Evolutionary conservation across 345 rosid species (phyloP), one percentile per base, ranked within the genome.

Genomic region (Salix brachista): DNA sequence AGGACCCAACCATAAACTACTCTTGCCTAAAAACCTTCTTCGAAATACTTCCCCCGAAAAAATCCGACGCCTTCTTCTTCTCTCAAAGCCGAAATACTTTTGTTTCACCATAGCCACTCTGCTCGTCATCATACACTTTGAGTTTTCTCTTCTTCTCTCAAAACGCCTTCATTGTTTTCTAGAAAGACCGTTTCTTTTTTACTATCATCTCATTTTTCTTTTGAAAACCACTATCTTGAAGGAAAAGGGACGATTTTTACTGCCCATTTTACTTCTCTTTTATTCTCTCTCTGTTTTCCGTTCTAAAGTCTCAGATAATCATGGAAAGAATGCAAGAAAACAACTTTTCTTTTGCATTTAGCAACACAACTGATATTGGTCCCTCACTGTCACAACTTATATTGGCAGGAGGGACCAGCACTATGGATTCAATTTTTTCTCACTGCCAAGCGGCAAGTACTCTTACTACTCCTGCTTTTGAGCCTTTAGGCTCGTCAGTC

Each of bases 381-480:
- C 83, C 91, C 18, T 84, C 92, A 12, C 84, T 96, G 7, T 96
- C 98, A 7, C 88, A 91, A 58, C 88, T 96, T 73, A 90, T 96
- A 80, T 48, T 96, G 78, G 81, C 86, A 5, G 93, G 94, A 65
- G 96, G 97, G 64, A 84, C 85, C 80, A 92, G 85, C 89, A 82
- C 97, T 48, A 77, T 96, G 8, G 99, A 96, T 62, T 93, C 99
- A 4, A 89, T 96, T 66, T 91, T 96, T 88, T 91, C 99, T 67
- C 78, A 75, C 72, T 85, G 88, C 82, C 30, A 82, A n/a, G 81
- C 88, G 23, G 71, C 83, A 30, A 66, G 74, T 1, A 41, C 79
- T 42, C 36, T 77, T 21, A 28, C 71, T 52, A 32, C 54, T 67
- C 79, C 86, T 48, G 75, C 28, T 72, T 73, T 37, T 11, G 87